Evolutionary conservation across 2,329 filamentous ascomycete species (phyloP).

Genomic region (Penicillium sp.): DNA sequence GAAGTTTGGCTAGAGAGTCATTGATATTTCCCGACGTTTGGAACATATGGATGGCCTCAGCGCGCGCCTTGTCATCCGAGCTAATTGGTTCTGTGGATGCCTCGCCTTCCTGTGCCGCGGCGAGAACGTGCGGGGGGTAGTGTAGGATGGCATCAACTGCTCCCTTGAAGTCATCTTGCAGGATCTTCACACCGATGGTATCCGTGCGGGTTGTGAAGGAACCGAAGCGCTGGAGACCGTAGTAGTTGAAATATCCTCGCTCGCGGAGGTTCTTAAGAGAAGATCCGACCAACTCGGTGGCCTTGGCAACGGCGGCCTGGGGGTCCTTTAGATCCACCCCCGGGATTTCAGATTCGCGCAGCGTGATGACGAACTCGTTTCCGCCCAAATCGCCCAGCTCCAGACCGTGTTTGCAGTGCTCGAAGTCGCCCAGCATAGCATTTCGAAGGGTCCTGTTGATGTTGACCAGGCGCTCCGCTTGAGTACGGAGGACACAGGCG

Average conservation of each 20-base stretch:
- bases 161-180: constrained; percentile 78
- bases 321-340: constrained; percentile 48
- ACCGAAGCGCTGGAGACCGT: constrained; percentile 94
- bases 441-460: constrained; percentile 66
- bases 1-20: constrained; percentile 70
- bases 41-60: constrained; percentile 78
- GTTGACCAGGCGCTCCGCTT: constrained; percentile 65
- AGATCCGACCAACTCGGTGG: constrained; percentile 54
- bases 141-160: constrained; percentile 78
- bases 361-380: constrained; percentile 90
- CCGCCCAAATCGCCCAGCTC: constrained; percentile 82
- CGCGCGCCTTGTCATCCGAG: constrained; percentile 77
- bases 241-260: constrained; percentile 95
- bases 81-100: constrained; percentile 57
- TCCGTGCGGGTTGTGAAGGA: constrained; percentile 87
- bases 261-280: constrained; percentile 69
- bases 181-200: constrained; percentile 78
- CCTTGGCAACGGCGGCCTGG: constrained; percentile 49
- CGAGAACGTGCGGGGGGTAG: constrained; percentile 68
- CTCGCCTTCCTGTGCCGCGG: constrained; percentile 56
- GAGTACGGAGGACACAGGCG: constrained; percentile 68
- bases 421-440: constrained; percentile 76
- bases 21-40: constrained; percentile 61
- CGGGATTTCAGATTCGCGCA: constrained; percentile 79
- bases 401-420: constrained; percentile 72